A percentile compares a stretch with the other conserved stretches of the same genome.
These are phyloP conservation scores for Sungouiella thailandica DNA, from an alignment of 805 yeast genomes.

Conservation along the genomic window DNA sequence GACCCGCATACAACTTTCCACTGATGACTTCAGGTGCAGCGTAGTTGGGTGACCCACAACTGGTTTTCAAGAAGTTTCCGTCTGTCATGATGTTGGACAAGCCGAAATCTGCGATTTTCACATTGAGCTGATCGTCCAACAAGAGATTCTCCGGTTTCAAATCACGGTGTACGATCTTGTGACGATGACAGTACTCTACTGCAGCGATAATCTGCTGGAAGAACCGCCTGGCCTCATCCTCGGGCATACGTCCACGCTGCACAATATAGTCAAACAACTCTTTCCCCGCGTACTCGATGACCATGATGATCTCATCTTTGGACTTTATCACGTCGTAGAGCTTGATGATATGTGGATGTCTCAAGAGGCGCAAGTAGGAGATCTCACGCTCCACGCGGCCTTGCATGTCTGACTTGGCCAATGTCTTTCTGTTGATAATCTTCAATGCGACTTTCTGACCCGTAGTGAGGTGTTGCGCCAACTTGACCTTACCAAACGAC, in stretches of 20 bases:
- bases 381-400: slow-evolving; percentile 95
- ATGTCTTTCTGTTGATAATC: slow-evolving; percentile 85
- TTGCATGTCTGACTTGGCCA: slow-evolving; percentile 95
- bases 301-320: slow-evolving; percentile 95
- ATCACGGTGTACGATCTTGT: slow-evolving; percentile 94
- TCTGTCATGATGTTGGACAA: slow-evolving; percentile 95
- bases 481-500: slow-evolving; percentile 91
- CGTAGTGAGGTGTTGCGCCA: slow-evolving; percentile 84
- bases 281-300: slow-evolving; percentile 93
- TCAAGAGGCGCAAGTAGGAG: slow-evolving; percentile 74
- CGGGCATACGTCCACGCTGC: slow-evolving; percentile 89
- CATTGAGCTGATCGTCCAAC: slow-evolving; percentile 84
- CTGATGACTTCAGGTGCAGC: slow-evolving; percentile 97
- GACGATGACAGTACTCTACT: slow-evolving; percentile 93
- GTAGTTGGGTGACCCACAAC: slow-evolving; percentile 95
- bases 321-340: slow-evolving; percentile 93
- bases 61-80: slow-evolving; percentile 90
- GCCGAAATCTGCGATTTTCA: slow-evolving; percentile 95
- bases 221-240: slow-evolving; percentile 85
- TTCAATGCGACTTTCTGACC: slow-evolving; percentile 91
- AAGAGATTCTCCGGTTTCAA: slow-evolving; percentile 91
- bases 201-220: slow-evolving; percentile 97
- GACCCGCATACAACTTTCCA: slow-evolving; percentile 94
- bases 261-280: slow-evolving; percentile 94
- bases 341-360: slow-evolving; percentile 96